A percentile compares a stretch with the other conserved stretches of the same genome.
Evolutionary conservation across 148 eudicot genomes (phyloP).

Genomic region (Gaultheria prostrata): DNA sequence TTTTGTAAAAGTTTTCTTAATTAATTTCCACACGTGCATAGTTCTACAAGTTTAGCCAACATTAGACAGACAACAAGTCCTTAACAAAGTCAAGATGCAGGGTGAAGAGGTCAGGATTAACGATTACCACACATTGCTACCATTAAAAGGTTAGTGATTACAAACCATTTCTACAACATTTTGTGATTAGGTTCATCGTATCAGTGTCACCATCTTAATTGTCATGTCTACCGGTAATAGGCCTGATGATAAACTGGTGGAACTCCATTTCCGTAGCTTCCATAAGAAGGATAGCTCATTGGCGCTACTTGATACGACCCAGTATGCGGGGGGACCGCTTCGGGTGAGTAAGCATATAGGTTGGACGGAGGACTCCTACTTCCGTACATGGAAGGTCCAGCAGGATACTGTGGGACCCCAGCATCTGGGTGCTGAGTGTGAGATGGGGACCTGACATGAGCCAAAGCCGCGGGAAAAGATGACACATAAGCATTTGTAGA

Average conservation of each 20-base stretch:
- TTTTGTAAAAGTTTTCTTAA: constrained; percentile 15
- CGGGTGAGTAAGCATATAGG: constrained; percentile 70
- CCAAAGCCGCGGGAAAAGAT: constrained; percentile 73
- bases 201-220: constrained; percentile 48
- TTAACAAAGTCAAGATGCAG: too few relatives aligned
- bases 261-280: constrained; percentile 61
- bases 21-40: constrained; percentile 30
- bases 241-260: constrained; percentile 77
- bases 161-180: constrained; percentile 41
- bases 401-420: constrained; percentile 50
- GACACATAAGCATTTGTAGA: constrained; percentile 81
- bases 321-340: constrained; percentile 50
- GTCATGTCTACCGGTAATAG: constrained; percentile 69
- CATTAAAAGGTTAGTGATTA: constrained; percentile 75
- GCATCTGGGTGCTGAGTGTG: constrained; percentile 62
- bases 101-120: too few relatives aligned
- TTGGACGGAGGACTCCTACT: constrained; percentile 55
- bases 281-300: constrained; percentile 63
- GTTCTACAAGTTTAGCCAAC: constrained; percentile 31
- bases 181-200: constrained; percentile 33
- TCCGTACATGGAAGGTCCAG: constrained; percentile 51
- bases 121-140: constrained; percentile 70
- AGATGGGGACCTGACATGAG: constrained; percentile 69
- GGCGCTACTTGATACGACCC: constrained; percentile 67
- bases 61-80: constrained; percentile 6